Evolutionary conservation across 1,284 basidiomycete genomes (phyloP).

Genomic region (Omphalotus olearius): DNA sequence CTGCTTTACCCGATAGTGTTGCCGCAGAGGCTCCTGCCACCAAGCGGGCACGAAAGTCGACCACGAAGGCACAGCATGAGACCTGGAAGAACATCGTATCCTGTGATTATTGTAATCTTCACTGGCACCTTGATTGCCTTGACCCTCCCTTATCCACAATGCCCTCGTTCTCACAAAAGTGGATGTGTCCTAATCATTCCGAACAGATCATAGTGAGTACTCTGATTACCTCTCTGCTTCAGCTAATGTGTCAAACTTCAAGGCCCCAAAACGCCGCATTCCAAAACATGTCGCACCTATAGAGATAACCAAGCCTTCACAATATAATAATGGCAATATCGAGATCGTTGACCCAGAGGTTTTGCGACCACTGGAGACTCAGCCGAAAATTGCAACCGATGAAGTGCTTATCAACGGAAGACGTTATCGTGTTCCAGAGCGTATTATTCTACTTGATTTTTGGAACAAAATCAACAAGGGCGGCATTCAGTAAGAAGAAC

Average conservation of each 20-base stretch:
- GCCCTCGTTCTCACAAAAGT: constrained; percentile 87
- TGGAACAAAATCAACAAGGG: constrained; percentile 77
- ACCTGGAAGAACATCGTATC: constrained; percentile 76
- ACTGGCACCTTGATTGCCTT: constrained; percentile 98
- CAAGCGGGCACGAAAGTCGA: constrained; percentile 50
- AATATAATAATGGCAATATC: constrained; percentile 90
- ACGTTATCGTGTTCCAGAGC: constrained; percentile 91
- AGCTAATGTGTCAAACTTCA: constrained; percentile 12
- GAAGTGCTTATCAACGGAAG: constrained; percentile 81
- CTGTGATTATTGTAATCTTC: constrained; percentile 92
- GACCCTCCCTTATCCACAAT: constrained; percentile 85
- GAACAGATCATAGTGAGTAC: constrained; percentile 66
- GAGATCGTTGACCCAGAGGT: constrained; percentile 74
- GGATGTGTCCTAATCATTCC: constrained; percentile 98
- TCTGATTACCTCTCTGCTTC: constrained; percentile 4
- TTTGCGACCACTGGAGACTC: constrained; percentile 26
- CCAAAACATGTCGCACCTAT: constrained; percentile 67
- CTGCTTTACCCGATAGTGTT: constrained; percentile 58
- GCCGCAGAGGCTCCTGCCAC: constrained; percentile 47
- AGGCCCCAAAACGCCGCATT: constrained; percentile 75
- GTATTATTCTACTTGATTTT: constrained; percentile 89
- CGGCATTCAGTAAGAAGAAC: constrained; percentile 3
- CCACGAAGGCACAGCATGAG: constrained; percentile 40
- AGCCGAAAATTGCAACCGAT: constrained; percentile 55
- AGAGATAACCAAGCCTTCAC: constrained; percentile 65